Base-by-base conservation (phyloP, 108 stramenopile species). In the Fragilariopsis cylindrus region DNA sequence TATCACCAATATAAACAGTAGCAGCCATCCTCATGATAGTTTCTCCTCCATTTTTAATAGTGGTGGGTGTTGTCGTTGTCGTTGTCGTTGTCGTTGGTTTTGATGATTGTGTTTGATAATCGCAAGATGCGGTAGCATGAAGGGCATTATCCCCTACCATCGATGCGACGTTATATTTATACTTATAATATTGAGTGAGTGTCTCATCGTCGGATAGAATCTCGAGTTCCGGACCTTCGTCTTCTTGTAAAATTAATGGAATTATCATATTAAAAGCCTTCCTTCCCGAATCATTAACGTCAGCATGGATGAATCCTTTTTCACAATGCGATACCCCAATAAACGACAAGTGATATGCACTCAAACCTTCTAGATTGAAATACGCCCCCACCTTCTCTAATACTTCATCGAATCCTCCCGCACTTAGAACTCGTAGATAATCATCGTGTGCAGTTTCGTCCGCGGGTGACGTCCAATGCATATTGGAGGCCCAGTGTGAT, bases 381-480 rank as follows among this genome's bases (percentile, higher is more conserved):
- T 85, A 7, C 43, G 78, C 62, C 2, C 87, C 88, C 56, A 92
- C 85, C 3, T 69, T 76, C 7, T 80, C 57, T 57, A 92, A 67
- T 0, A 90, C 86, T 19, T 66, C 21, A 70, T 92, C 89, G 64
- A 92, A 90, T 0, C 89, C 91, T 12, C 78, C 87, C 69, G 73
- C 80, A 39, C 84, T 74, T 48, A 92, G 70, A 2, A 72, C 87
- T 39, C 77, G 67, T 39, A 88, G 65, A 45, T 67, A 74, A 55
- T 84, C 80, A 55, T 77, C 72, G 47, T 87, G 87, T n/a, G 87
- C 60, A 39, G 57, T 48, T 44, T 83, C 83, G 74, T 89, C 84
- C 0, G 73, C 77, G 3, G 87, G 79, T 45, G 75, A 73, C 19
- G 90, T 80, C 84, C 87, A 92, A 67, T 92, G 91, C 82, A 90